Conservation (phyloP, 1,284 basidiomycete species). For the Schizophyllum commune region DNA sequence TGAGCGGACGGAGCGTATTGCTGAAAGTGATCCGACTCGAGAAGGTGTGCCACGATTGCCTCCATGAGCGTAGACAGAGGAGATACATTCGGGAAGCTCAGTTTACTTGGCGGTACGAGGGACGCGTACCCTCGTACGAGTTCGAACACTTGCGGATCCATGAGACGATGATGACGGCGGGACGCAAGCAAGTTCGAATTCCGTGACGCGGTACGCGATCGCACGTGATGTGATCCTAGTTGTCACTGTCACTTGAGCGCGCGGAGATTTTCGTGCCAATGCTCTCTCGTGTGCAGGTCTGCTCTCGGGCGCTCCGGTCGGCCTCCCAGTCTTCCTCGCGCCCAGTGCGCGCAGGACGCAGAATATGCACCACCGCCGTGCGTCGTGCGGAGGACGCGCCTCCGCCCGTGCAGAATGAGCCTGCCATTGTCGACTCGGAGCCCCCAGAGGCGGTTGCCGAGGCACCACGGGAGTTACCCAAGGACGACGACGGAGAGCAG, state of each 20-base stretch:
- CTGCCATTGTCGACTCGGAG: not conserved
- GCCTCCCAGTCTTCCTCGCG: not conserved
- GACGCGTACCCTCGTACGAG: slow-evolving; percentile 48
- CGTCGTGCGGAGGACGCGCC: not conserved
- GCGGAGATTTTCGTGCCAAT: not conserved
- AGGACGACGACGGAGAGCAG: slow-evolving; percentile 14
- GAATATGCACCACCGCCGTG: not conserved
- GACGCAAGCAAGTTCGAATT: not conserved
- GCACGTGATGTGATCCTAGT: not conserved
- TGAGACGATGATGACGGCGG: not conserved
- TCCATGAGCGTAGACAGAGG: slow-evolving; percentile 33
- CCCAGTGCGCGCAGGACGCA: too few species aligned
- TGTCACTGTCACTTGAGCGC: not conserved
- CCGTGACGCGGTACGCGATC: not conserved
- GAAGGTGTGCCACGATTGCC: slow-evolving; percentile 44
- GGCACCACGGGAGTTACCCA: too few species aligned
- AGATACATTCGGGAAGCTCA: slow-evolving; percentile 31
- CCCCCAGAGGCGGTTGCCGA: not conserved
- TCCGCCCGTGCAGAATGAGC: not conserved
- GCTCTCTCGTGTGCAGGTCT: not conserved
- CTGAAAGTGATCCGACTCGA: slow-evolving; percentile 43
- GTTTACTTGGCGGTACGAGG: slow-evolving; percentile 34
- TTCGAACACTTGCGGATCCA: slow-evolving; percentile 27
- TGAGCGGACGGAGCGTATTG: slow-evolving; percentile 51
- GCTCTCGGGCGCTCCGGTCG: not conserved